Evolutionary conservation across 1,139 yeast species (phyloP), one percentile per base, ranked within the genome.

Genomic region (Candida gigantensis): DNA sequence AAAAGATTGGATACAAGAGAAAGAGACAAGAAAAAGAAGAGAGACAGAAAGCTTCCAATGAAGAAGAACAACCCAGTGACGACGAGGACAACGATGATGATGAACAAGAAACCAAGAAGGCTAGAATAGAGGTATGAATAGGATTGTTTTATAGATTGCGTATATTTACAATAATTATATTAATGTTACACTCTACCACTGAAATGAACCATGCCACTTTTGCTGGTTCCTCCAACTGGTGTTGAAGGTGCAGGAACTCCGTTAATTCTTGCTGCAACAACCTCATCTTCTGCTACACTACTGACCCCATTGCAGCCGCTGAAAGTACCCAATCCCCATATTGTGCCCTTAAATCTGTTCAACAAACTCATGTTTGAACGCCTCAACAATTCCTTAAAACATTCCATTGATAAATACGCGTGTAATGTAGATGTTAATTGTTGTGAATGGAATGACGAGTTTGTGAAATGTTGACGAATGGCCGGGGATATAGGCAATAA

Each of bases 401-500:
- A 75, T 46, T 79, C 73, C 68, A 76, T 68, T 14, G 81, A 74
- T 44, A 79, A 62, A 40, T 78, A 68, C 30, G 84, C 79, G 47
- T 70, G 74, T 44, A 71, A 59, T 3, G 74, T 67, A 5, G 74
- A 67, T 5, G 75, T 67, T 65, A 69, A 65, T 45, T 67, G 75
- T 42, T 60, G 69, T 40, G 60, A 68, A 30, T 60, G 66, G 32
- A 32, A 34, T 9, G 36, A 24, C 58, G 40, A 68, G 62, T 43
- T 72, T 49, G 47, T 72, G 63, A 53, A 78, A 57, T 59, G 77
- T 61, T 53, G 81, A 51, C 62, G 77, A 55, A 60, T 72, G 39
- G 58, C 69, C 40, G 67, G 84, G 53, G 73, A 65, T 15, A 71
- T 69, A 2, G 77, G 77, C 43, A 70, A 62, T 25, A 79, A 66